phyloP scores from a whole-genome alignment of 441 rosid genomes.

The Populus tomentosa region DNA sequence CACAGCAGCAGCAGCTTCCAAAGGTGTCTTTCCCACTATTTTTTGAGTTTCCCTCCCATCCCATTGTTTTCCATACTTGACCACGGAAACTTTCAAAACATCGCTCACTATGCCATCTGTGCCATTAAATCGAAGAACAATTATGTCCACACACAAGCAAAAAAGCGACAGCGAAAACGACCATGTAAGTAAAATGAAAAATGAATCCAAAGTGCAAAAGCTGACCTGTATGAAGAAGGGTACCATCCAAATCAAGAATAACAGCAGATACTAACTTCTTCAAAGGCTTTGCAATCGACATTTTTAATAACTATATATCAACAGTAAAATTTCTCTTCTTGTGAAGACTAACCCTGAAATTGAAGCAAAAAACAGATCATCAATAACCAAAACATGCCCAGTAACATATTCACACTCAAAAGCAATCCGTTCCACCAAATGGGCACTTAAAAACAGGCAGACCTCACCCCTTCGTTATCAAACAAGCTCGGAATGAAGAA shows the following conservation, averaged over 20 bases:
- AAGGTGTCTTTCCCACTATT: conserved; percentile 64
- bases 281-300: conserved; percentile 41
- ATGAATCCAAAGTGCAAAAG: neutral
- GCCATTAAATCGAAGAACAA: conserved; percentile 15
- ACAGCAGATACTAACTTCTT: conserved; percentile 59
- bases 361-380: no score
- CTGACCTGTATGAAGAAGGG: conserved; percentile 73
- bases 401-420: no score
- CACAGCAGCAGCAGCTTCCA: conserved; percentile 67
- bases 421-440: no score
- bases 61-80: conserved; percentile 80
- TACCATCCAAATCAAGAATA: conserved; percentile 83
- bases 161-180: neutral
- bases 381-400: no score
- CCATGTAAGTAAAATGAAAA: neutral
- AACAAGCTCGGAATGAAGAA: neutral
- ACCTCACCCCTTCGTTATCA: neutral
- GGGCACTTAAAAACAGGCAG: neutral
- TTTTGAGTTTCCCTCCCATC: conserved; percentile 73
- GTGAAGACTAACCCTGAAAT: no score
- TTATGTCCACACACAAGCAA: neutral
- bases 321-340: no score
- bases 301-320: neutral
- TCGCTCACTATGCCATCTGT: conserved; percentile 65
- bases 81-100: conserved; percentile 50